phyloP scores from a whole-genome alignment of 768 basidiomycete genomes.

The Pisolithus albus region DNA sequence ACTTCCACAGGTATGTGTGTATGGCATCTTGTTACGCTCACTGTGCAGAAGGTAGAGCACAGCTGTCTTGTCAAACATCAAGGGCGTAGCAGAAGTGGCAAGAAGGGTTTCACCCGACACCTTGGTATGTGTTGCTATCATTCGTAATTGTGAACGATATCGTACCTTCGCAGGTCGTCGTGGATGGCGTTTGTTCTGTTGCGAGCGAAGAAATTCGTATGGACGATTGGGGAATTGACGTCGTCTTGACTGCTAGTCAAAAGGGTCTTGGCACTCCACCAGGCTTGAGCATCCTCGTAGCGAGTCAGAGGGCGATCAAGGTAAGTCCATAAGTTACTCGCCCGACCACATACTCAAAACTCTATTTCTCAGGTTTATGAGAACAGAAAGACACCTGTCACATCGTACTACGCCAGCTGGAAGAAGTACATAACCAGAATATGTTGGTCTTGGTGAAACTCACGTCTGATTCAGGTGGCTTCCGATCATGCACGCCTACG shows the following conservation, averaged over 20 bases:
- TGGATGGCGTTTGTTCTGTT: constrained; percentile 96
- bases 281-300: constrained; percentile 82
- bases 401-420: constrained; percentile 88
- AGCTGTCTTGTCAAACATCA: constrained; percentile 83
- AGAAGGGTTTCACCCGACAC: constrained; percentile 77
- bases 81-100: constrained; percentile 67
- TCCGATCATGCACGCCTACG: constrained; percentile 92
- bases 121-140: constrained; percentile 40
- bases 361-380: constrained; percentile 5
- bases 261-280: constrained; percentile 94
- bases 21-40: not conserved
- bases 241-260: constrained; percentile 80
- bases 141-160: not conserved
- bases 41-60: constrained; percentile 4
- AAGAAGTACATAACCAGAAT: constrained; percentile 46
- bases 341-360: not conserved
- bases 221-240: constrained; percentile 90
- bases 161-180: constrained; percentile 45
- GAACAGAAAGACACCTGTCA: constrained; percentile 41
- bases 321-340: constrained; percentile 25
- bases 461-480: constrained; percentile 53
- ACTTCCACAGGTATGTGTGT: constrained; percentile 67
- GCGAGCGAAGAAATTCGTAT: constrained; percentile 93
- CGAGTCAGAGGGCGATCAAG: constrained; percentile 71
- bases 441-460: not conserved